These are phyloP conservation scores for Styphnolobium japonicum DNA, from an alignment of 306 rosid species.

Conservation along the genomic window DNA sequence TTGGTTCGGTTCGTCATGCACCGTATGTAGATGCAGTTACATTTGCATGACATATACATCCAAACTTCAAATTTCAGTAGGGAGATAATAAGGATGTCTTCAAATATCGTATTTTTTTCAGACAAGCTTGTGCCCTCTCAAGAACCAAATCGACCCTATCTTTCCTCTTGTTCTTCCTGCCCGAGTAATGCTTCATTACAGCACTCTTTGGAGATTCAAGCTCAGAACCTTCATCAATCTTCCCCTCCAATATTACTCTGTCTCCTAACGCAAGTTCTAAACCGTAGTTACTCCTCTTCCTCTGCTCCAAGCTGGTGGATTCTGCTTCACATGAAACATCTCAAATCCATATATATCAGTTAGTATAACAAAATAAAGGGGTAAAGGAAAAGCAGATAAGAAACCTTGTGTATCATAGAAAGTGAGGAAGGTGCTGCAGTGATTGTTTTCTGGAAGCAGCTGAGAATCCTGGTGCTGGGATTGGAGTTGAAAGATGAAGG, in stretches of 20 bases:
- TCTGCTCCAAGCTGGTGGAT: conserved; percentile 37
- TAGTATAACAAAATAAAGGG: not conserved
- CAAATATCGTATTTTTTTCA: conserved; percentile 41
- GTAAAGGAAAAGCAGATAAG: not conserved
- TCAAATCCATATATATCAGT: not conserved
- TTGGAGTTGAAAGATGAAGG: conserved; percentile 43
- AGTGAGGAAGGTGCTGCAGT: not conserved
- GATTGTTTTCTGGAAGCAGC: not conserved
- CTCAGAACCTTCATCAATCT: conserved; percentile 12
- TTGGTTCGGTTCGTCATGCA: not conserved
- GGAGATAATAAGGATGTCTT: conserved; percentile 30
- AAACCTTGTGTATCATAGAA: conserved; percentile 46
- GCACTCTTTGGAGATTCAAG: conserved; percentile 12
- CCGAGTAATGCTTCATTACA: not conserved
- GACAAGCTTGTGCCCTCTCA: conserved; percentile 51
- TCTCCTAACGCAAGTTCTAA: not conserved
- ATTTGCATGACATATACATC: not conserved
- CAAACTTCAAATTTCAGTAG: conserved; percentile 34
- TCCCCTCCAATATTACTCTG: not conserved
- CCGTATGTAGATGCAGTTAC: not conserved
- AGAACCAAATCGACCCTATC: conserved; percentile 50
- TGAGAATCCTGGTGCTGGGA: conserved; percentile 22
- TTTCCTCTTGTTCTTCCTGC: conserved; percentile 38
- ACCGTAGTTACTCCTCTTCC: conserved; percentile 7
- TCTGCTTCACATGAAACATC: conserved; percentile 33